A percentile compares a stretch with the other conserved stretches of the same genome.
Evolutionary conservation across 139 green algal genomes (phyloP).

Genomic region (Ostreobium quekettii): DNA sequence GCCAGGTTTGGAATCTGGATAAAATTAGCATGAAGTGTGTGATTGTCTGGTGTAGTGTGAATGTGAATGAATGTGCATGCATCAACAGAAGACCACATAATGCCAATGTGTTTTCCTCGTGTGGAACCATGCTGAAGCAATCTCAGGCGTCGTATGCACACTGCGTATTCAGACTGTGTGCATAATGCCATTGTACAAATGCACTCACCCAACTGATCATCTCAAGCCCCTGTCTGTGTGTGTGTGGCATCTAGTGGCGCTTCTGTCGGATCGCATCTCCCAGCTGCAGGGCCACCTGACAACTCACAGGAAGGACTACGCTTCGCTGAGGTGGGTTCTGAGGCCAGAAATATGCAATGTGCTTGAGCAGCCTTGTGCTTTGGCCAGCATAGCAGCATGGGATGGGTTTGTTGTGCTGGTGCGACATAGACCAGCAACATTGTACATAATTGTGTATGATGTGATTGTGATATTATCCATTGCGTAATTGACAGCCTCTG

Average conservation of each 20-base stretch:
- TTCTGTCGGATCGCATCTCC: not conserved
- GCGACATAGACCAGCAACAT: too few species aligned
- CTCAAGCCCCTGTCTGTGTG: not conserved
- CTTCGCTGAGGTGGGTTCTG: not conserved
- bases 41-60: too few species aligned
- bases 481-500: too few species aligned
- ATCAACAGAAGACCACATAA: not conserved
- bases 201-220: not conserved
- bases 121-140: not conserved
- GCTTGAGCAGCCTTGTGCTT: too few species aligned
- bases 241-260: not conserved
- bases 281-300: not conserved
- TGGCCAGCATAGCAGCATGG: too few species aligned
- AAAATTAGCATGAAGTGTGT: too few species aligned
- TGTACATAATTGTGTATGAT: too few species aligned
- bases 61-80: not conserved
- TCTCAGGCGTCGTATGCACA: not conserved
- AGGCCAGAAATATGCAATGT: not conserved
- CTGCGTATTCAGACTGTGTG: not conserved
- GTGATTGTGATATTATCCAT: too few species aligned
- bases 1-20: not conserved
- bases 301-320: not conserved
- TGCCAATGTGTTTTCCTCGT: not conserved
- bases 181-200: not conserved
- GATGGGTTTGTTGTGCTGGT: too few species aligned